Conservation (phyloP, 305 asterid genomes). For the Fraxinus dipetala region DNA sequence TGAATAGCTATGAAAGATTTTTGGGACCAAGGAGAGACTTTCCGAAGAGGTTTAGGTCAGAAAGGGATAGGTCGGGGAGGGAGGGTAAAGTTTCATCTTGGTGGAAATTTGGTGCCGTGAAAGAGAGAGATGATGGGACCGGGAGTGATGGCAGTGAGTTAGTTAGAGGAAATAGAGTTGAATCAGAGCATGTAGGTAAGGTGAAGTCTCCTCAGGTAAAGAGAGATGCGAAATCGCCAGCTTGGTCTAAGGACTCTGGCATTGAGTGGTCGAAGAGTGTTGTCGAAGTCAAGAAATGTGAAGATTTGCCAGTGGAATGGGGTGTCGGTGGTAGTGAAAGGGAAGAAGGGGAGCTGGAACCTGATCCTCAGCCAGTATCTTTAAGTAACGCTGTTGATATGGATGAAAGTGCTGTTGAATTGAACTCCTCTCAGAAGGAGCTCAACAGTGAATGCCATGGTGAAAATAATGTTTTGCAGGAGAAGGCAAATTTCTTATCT, state of each 20-base stretch:
- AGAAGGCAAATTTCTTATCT: conserved; percentile 24
- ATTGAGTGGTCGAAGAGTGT: conserved; percentile 87
- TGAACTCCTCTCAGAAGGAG: conserved; percentile 36
- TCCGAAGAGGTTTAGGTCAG: conserved; percentile 92
- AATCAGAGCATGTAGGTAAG: conserved; percentile 58
- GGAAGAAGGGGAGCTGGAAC: conserved; percentile 96
- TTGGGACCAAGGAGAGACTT: conserved; percentile 83
- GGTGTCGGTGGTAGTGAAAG: conserved; percentile 68
- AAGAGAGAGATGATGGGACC: conserved; percentile 70
- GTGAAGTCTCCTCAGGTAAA: conserved; percentile 61
- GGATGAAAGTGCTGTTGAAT: conserved; percentile 40
- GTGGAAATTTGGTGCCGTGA: conserved; percentile 70
- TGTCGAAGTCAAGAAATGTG: conserved; percentile 58
- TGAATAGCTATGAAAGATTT: conserved; percentile 79
- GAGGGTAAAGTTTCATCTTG: conserved; percentile 81
- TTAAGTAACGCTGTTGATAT: too few relatives aligned
- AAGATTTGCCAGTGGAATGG: conserved; percentile 58
- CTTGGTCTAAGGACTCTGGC: conserved; percentile 91
- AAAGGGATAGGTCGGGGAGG: conserved; percentile 85
- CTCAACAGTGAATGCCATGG: conserved; percentile 24
- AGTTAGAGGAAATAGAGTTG: conserved; percentile 52
- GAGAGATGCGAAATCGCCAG: conserved; percentile 77
- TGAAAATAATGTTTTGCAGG: conserved; percentile 31
- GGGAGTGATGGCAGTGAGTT: conserved; percentile 52
- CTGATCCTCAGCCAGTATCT: conserved; percentile 65